phyloP scores from a whole-genome alignment of 305 asterid genomes.

The Andrographis paniculata region DNA sequence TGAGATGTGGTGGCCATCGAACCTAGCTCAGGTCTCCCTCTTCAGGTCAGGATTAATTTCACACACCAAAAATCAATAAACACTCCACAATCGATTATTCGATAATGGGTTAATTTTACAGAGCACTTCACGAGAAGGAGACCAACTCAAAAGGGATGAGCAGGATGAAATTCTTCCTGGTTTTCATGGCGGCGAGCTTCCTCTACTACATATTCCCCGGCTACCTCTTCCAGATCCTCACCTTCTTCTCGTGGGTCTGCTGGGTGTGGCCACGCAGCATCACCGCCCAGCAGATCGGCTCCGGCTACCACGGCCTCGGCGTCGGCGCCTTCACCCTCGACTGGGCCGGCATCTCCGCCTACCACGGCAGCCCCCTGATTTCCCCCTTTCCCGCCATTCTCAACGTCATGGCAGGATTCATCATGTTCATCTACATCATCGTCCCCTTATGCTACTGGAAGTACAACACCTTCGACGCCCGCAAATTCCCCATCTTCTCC shows the following conservation, averaged over 20 bases:
- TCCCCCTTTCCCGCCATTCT: constrained; percentile 81
- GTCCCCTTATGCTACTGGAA: constrained; percentile 95
- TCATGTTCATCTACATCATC: constrained; percentile 85
- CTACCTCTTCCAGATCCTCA: constrained; percentile 74
- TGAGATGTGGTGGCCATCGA: constrained; percentile 99
- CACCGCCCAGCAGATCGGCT: constrained; percentile 97
- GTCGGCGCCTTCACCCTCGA: constrained; percentile 94
- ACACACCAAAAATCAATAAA: no score
- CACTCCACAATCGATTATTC: no score
- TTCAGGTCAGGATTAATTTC: constrained; percentile 82
- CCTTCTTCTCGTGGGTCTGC: constrained; percentile 97
- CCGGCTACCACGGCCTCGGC: constrained; percentile 92
- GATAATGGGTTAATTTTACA: no score
- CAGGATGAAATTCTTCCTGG: constrained; percentile 80
- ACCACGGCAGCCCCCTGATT: constrained; percentile 94
- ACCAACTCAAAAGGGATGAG: constrained; percentile 53
- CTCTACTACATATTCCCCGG: constrained; percentile 79
- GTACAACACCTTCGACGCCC: constrained; percentile 83
- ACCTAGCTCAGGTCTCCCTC: constrained; percentile 92
- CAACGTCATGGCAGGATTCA: constrained; percentile 71
- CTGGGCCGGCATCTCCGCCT: constrained; percentile 98
- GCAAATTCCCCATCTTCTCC: constrained; percentile 83
- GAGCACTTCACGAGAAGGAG: constrained; percentile 95
- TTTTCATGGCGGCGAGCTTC: constrained; percentile 65
- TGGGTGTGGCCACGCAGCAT: constrained; percentile 91